Percentiles rank a stretch among this genome's conserved stretches.
phyloP scores from a whole-genome alignment of 805 yeast species.

The Candida sanyiensis region DNA sequence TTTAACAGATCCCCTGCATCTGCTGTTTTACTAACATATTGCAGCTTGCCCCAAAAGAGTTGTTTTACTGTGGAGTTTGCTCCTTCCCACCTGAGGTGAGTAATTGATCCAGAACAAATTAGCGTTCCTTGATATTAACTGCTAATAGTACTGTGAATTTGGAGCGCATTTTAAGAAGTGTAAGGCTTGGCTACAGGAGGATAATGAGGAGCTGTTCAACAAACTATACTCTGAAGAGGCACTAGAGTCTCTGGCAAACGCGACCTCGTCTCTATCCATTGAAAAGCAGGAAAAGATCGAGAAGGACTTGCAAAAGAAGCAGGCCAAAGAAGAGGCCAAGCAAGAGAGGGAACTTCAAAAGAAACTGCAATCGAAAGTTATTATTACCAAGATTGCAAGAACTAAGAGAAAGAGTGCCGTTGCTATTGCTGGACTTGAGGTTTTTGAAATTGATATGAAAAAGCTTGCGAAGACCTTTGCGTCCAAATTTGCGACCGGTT shows the following conservation, averaged over 20 bases:
- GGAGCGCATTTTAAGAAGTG: slow-evolving; percentile 78
- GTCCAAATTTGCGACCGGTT: slow-evolving; percentile 92
- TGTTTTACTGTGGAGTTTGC: slow-evolving; percentile 73
- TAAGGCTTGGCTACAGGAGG: slow-evolving; percentile 69
- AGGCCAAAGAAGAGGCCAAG: slow-evolving; percentile 78
- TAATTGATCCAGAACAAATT: background rate
- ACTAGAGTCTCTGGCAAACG: slow-evolving; percentile 36
- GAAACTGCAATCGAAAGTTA: slow-evolving; percentile 72
- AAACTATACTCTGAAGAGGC: slow-evolving; percentile 58
- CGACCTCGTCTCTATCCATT: slow-evolving; percentile 53
- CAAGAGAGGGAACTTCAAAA: slow-evolving; percentile 79
- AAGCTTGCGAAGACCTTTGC: slow-evolving; percentile 90
- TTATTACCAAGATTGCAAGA: slow-evolving; percentile 82
- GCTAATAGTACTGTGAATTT: slow-evolving; percentile 71
- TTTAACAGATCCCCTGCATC: no score
- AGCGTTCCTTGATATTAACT: slow-evolving; percentile 8
- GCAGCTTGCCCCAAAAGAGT: slow-evolving; percentile 29
- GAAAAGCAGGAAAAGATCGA: slow-evolving; percentile 82
- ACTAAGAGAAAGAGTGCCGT: slow-evolving; percentile 84
- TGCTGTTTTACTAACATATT: background rate
- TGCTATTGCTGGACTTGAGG: slow-evolving; percentile 82
- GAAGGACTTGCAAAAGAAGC: slow-evolving; percentile 77
- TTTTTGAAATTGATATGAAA: slow-evolving; percentile 83
- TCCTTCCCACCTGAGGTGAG: slow-evolving; percentile 67
- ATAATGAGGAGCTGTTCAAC: slow-evolving; percentile 50